phyloP scores from a whole-genome alignment of 306 rosid genomes.

The Prunus persica region DNA sequence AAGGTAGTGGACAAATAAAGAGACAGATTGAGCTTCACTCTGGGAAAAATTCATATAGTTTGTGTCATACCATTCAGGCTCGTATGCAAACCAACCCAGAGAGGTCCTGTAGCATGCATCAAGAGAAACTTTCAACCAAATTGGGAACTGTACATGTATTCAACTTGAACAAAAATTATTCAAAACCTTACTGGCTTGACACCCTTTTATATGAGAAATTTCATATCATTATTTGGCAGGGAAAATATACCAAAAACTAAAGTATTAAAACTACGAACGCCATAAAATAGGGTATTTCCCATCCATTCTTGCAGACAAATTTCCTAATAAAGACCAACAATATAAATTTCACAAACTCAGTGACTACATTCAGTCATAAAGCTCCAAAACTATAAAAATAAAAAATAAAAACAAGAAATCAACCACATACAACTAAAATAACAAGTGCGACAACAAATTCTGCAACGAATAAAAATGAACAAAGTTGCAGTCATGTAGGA shows the following conservation, averaged over 20 bases:
- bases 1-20: slow-evolving; percentile 78
- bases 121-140: slow-evolving; percentile 30
- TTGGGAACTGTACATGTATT: slow-evolving; percentile 14
- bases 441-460: too few species aligned
- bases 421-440: too few species aligned
- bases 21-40: slow-evolving; percentile 93
- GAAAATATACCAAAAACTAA: neutral
- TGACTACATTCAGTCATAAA: too few species aligned
- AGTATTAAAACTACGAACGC: neutral
- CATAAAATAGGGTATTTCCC: neutral
- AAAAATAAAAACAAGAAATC: too few species aligned
- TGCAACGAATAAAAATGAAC: neutral
- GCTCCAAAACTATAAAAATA: too few species aligned
- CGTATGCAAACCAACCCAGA: slow-evolving; percentile 89
- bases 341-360: too few species aligned
- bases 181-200: slow-evolving; percentile 18
- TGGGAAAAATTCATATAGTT: slow-evolving; percentile 69
- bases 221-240: neutral
- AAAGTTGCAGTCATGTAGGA: neutral
- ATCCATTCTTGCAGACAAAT: neutral
- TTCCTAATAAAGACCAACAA: neutral
- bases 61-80: slow-evolving; percentile 85
- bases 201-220: slow-evolving; percentile 3
- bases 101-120: slow-evolving; percentile 64
- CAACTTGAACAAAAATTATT: slow-evolving; percentile 2